These are phyloP conservation scores for Onygenales sp. DNA, from an alignment of 2,329 filamentous ascomycete species.

Conservation along the genomic window DNA sequence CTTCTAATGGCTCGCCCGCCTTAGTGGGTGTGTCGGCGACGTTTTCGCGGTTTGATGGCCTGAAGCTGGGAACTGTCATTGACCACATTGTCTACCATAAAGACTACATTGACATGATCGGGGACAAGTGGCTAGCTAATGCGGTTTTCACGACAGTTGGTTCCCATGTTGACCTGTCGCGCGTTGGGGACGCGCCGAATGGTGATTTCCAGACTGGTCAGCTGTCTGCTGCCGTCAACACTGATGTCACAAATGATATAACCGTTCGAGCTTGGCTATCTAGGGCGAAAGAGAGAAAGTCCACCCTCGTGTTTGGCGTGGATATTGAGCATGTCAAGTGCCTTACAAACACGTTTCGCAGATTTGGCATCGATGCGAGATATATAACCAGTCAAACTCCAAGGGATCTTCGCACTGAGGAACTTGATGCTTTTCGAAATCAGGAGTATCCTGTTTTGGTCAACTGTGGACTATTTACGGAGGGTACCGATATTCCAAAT, in stretches of 20 bases:
- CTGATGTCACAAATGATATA: slow-evolving; percentile 66
- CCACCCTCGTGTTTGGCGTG: slow-evolving; percentile 89
- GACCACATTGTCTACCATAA: slow-evolving; percentile 96
- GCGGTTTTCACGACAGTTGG: slow-evolving; percentile 91
- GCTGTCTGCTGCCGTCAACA: slow-evolving; percentile 79
- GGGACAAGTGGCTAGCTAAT: slow-evolving; percentile 82
- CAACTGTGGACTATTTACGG: slow-evolving; percentile 94
- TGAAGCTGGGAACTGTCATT: slow-evolving; percentile 72
- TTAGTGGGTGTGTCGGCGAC: slow-evolving; percentile 87
- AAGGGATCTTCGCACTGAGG: slow-evolving; percentile 56
- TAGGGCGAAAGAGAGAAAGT: slow-evolving; percentile 63
- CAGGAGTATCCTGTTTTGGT: slow-evolving; percentile 77
- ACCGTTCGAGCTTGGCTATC: slow-evolving; percentile 79
- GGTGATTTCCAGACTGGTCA: slow-evolving; percentile 74
- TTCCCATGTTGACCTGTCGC: slow-evolving; percentile 68
- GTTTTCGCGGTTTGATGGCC: slow-evolving; percentile 69
- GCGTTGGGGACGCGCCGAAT: slow-evolving; percentile 52
- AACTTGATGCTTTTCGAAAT: slow-evolving; percentile 65
- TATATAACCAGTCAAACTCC: slow-evolving; percentile 79
- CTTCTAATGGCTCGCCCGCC: slow-evolving; percentile 45
- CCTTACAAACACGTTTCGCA: slow-evolving; percentile 66
- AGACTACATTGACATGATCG: slow-evolving; percentile 71
- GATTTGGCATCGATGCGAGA: slow-evolving; percentile 68
- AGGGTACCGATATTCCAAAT: slow-evolving; percentile 95
- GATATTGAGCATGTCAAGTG: slow-evolving; percentile 72